phyloP scores from a whole-genome alignment of 2,329 filamentous ascomycete genomes.

The Myotisia sp. region DNA sequence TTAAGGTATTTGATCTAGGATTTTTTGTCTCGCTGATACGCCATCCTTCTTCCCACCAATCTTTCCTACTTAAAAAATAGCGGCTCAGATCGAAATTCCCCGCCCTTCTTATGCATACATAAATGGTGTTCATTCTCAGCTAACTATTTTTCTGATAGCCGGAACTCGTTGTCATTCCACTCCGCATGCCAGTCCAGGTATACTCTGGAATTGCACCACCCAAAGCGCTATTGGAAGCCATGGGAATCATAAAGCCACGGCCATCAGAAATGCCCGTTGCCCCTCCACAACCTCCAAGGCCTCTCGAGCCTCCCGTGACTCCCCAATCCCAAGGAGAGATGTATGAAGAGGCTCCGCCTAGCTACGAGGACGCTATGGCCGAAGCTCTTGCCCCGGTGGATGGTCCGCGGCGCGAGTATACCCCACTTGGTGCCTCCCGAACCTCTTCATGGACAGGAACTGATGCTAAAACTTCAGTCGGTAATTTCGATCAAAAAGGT shows the following conservation, averaged over 20 bases:
- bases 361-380: conserved; percentile 86
- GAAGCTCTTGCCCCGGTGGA: conserved; percentile 60
- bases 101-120: neutral
- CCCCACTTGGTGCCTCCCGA: conserved; percentile 25
- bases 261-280: conserved; percentile 10
- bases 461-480: conserved; percentile 26
- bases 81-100: no score
- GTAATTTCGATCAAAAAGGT: conserved; percentile 15
- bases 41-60: no score
- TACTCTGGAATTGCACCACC: conserved; percentile 82
- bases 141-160: conserved; percentile 31
- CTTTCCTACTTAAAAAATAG: no score
- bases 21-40: neutral
- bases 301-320: conserved; percentile 13
- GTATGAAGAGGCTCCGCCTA: conserved; percentile 69
- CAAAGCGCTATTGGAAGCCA: conserved; percentile 55
- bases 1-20: conserved; percentile 30
- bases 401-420: conserved; percentile 45
- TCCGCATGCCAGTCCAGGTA: conserved; percentile 65
- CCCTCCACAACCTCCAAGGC: conserved; percentile 31
- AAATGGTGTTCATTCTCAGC: conserved; percentile 2
- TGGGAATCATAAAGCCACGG: conserved; percentile 18
- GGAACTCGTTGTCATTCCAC: conserved; percentile 64
- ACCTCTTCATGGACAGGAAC: conserved; percentile 15
- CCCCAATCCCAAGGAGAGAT: conserved; percentile 12